phyloP scores from a whole-genome alignment of 2,329 filamentous ascomycete species.

The Aureobasidium lini region DNA sequence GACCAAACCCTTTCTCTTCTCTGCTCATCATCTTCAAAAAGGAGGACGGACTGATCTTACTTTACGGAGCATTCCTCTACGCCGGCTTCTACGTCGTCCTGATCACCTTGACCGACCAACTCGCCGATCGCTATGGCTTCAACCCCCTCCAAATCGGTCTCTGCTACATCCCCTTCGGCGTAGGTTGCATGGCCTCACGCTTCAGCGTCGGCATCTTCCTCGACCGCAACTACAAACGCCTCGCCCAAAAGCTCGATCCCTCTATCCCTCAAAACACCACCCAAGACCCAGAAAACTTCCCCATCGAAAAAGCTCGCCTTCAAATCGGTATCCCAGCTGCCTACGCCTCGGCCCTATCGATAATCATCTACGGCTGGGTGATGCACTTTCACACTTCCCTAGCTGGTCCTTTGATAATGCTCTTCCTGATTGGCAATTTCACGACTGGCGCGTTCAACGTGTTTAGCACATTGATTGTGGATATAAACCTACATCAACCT shows the following conservation, averaged over 20 bases:
- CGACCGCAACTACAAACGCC: conserved; percentile 66
- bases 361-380: conserved; percentile 38
- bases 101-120: not conserved
- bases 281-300: conserved; percentile 42
- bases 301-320: conserved; percentile 42
- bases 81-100: conserved; percentile 4
- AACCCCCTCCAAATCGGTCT: conserved; percentile 39
- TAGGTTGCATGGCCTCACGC: conserved; percentile 31
- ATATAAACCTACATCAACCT: conserved; percentile 33
- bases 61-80: not conserved
- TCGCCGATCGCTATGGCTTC: conserved; percentile 32
- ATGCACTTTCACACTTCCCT: conserved; percentile 30
- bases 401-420: conserved; percentile 38
- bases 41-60: not conserved
- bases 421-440: conserved; percentile 47
- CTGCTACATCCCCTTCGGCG: conserved; percentile 32
- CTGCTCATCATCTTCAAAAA: not conserved
- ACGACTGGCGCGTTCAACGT: conserved; percentile 52
- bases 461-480: conserved; percentile 35
- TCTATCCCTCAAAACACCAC: not conserved
- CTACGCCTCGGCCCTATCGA: conserved; percentile 24
- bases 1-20: not conserved
- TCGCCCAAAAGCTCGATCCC: conserved; percentile 51
- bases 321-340: conserved; percentile 33
- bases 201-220: conserved; percentile 47